Conservation (phyloP, 768 basidiomycete genomes). For the Peribolospora baueri region DNA sequence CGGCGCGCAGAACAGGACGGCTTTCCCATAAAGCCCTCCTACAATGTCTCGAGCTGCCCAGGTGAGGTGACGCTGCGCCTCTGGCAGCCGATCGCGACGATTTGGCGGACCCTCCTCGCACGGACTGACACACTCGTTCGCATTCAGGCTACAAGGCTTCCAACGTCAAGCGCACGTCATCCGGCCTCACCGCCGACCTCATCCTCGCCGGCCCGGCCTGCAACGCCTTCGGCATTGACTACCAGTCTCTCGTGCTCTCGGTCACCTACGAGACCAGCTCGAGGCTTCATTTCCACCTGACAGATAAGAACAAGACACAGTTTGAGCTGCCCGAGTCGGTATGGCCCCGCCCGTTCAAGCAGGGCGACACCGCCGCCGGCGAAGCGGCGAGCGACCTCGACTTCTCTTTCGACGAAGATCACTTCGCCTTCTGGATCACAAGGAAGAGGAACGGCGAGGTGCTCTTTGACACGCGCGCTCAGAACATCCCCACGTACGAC, state of each 20-base stretch:
- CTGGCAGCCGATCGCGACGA: too few species aligned
- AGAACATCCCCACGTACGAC: slow-evolving; percentile 12
- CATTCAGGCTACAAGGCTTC: slow-evolving; percentile 2
- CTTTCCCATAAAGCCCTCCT: too few species aligned
- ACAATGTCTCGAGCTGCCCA: too few species aligned
- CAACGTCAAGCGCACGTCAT: slow-evolving; percentile 1
- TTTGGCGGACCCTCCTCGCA: too few species aligned
- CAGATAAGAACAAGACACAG: too few species aligned
- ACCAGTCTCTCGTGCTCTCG: slow-evolving; percentile 2
- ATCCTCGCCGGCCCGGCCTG: slow-evolving; percentile 5
- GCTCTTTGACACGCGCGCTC: slow-evolving; percentile 17
- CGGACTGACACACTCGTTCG: too few species aligned
- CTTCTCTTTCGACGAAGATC: slow-evolving; percentile 14
- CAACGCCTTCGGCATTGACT: slow-evolving; percentile 8
- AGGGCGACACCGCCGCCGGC: background rate
- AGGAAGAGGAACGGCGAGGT: slow-evolving; percentile 12
- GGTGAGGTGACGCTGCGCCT: too few species aligned
- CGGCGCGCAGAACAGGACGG: too few species aligned
- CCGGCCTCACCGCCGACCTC: slow-evolving; percentile 3
- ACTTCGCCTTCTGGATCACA: slow-evolving; percentile 17
- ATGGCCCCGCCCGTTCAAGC: background rate
- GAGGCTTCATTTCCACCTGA: too few species aligned
- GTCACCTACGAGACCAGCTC: slow-evolving; percentile 7
- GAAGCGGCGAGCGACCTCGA: slow-evolving; percentile 8
- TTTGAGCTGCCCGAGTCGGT: background rate